Evolutionary conservation across 2,329 filamentous ascomycete species (phyloP).

Genomic region (Aspergillus sp.): DNA sequence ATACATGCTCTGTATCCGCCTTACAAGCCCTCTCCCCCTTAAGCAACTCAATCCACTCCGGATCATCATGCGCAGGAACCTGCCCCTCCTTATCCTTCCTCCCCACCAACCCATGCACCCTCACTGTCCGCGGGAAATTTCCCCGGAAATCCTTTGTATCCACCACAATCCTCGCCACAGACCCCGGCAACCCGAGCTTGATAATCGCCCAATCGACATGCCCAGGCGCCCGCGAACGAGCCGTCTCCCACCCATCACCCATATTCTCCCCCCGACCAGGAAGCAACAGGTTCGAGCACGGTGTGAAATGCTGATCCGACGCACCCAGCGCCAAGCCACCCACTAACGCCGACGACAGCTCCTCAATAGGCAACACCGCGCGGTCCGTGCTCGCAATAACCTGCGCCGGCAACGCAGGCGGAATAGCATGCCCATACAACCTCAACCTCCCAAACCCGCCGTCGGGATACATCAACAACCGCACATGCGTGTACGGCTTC

Average conservation of each 20-base stretch:
- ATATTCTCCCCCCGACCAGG: slow-evolving; percentile 40
- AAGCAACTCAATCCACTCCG: slow-evolving; percentile 32
- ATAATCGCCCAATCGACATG: slow-evolving; percentile 39
- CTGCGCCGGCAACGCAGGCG: slow-evolving; percentile 18
- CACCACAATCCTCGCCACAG: slow-evolving; percentile 33
- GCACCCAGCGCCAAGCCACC: slow-evolving; percentile 35
- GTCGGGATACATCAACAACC: slow-evolving; percentile 41
- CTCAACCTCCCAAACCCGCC: slow-evolving; percentile 39
- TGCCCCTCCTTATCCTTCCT: slow-evolving; percentile 10
- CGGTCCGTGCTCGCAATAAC: slow-evolving; percentile 3
- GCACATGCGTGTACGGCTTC: slow-evolving; percentile 37
- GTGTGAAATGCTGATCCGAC: slow-evolving; percentile 38
- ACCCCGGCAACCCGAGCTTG: slow-evolving; percentile 33
- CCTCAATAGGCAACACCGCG: slow-evolving; percentile 18
- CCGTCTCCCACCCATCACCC: slow-evolving; percentile 42
- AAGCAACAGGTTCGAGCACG: slow-evolving; percentile 34
- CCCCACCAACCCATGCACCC: slow-evolving; percentile 30
- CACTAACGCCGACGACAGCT: slow-evolving; percentile 36
- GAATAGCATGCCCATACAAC: slow-evolving; percentile 37
- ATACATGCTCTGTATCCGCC: slow-evolving; percentile 37
- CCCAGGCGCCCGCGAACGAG: slow-evolving; percentile 30
- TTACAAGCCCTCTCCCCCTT: slow-evolving; percentile 30
- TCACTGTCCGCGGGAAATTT: slow-evolving; percentile 37
- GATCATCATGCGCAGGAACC: slow-evolving; percentile 28
- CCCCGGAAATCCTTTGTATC: slow-evolving; percentile 42